A percentile compares a stretch with the other conserved stretches of the same genome.
These are phyloP conservation scores for Prosopis cineraria DNA, from an alignment of 306 rosid genomes.

Conservation along the genomic window DNA sequence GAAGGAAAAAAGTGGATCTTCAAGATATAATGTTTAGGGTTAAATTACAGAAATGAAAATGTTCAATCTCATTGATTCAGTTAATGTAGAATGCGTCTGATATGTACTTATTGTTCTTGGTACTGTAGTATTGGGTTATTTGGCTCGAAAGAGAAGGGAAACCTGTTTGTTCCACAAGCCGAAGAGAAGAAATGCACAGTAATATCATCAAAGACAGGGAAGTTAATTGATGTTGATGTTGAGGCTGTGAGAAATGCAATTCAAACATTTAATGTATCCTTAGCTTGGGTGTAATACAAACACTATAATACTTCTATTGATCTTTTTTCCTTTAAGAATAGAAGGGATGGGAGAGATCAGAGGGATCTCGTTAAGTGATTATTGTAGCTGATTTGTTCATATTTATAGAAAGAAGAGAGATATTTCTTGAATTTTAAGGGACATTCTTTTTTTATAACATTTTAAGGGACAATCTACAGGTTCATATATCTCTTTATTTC, in stretches of 20 bases:
- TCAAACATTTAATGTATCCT: constrained; percentile 59
- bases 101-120: not conserved
- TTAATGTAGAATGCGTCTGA: not conserved
- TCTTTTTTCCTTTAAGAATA: not conserved
- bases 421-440: constrained; percentile 24
- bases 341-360: not conserved
- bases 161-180: constrained; percentile 65
- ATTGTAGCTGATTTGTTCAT: constrained; percentile 1
- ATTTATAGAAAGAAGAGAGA: constrained; percentile 22
- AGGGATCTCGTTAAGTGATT: constrained; percentile 29
- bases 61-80: not conserved
- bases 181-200: constrained; percentile 67
- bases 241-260: constrained; percentile 65
- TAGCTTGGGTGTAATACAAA: constrained; percentile 62
- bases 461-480: not conserved
- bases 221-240: constrained; percentile 66
- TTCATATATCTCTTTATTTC: not conserved
- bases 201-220: constrained; percentile 78
- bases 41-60: not conserved
- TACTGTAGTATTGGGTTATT: constrained; percentile 73
- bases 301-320: not conserved
- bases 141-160: constrained; percentile 72
- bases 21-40: not conserved
- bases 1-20: not conserved
- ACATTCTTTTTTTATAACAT: no score